These are phyloP conservation scores for Butyriboletus loyo DNA, from an alignment of 768 basidiomycete genomes.

Conservation along the genomic window DNA sequence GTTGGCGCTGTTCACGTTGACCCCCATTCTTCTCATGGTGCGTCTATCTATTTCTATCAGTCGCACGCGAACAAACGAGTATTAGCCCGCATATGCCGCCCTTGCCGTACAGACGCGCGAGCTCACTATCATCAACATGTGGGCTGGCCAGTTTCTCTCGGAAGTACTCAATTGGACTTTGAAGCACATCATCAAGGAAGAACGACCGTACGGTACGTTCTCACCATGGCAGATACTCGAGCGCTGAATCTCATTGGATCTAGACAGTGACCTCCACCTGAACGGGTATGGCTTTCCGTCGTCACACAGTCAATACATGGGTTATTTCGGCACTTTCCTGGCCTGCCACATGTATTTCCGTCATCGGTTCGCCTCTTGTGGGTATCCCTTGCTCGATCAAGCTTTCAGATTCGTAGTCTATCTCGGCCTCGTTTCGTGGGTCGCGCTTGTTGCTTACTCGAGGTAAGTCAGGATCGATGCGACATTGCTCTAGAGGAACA, in stretches of 20 bases:
- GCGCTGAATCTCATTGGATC: neutral
- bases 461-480: conserved; percentile 43
- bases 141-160: conserved; percentile 72
- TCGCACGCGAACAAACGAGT: conserved; percentile 1
- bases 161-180: conserved; percentile 69
- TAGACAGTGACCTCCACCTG: conserved; percentile 21
- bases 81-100: conserved; percentile 74
- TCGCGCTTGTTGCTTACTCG: conserved; percentile 71
- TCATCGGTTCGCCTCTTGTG: conserved; percentile 60
- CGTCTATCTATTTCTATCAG: neutral
- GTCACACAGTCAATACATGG: conserved; percentile 90
- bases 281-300: conserved; percentile 86
- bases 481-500: neutral
- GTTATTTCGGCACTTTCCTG: conserved; percentile 77
- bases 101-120: conserved; percentile 75
- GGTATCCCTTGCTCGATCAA: conserved; percentile 48
- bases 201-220: conserved; percentile 60
- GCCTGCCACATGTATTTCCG: conserved; percentile 69
- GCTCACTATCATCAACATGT: conserved; percentile 78
- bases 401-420: conserved; percentile 49
- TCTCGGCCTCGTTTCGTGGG: conserved; percentile 51
- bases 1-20: conserved; percentile 63
- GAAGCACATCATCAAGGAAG: conserved; percentile 65
- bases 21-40: conserved; percentile 73
- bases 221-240: neutral